Conservation (phyloP, 225 moss, liverwort and hornwort species). For the Sphagnum tenellum region DNA sequence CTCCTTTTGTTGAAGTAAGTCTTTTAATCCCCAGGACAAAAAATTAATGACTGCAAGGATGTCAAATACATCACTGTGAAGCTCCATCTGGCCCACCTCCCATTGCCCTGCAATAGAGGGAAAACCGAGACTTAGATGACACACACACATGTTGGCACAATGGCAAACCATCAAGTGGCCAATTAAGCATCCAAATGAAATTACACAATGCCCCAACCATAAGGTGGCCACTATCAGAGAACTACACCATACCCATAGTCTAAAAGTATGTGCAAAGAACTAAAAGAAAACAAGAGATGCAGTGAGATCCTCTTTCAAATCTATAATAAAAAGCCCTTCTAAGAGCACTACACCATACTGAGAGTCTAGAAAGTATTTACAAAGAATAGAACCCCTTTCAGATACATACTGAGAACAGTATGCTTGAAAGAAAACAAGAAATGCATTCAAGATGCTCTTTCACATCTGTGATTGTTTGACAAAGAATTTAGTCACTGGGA, state of each 20-base stretch:
- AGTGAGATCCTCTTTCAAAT: no score
- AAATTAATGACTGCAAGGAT: conserved; percentile 64
- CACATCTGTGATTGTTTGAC: neutral
- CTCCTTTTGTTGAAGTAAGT: conserved; percentile 54
- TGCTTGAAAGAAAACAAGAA: neutral
- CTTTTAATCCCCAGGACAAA: conserved; percentile 65
- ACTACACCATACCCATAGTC: neutral
- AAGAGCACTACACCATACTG: no score
- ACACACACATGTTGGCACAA: no score
- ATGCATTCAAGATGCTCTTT: neutral
- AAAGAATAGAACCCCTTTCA: neutral
- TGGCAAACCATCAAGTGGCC: no score
- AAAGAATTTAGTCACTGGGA: neutral
- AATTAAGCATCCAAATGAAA: neutral
- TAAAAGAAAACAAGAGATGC: no score
- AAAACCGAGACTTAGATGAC: no score
- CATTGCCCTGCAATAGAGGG: conserved; percentile 44
- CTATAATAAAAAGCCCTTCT: no score
- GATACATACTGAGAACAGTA: neutral
- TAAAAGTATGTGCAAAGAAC: neutral
- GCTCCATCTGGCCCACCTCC: conserved; percentile 69
- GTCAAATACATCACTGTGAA: conserved; percentile 61
- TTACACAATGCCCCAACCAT: neutral
- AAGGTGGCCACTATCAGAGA: neutral
- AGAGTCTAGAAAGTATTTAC: neutral